phyloP scores from a whole-genome alignment of 1,284 basidiomycete genomes.

The Apiotrichum mycotoxinovorans region DNA sequence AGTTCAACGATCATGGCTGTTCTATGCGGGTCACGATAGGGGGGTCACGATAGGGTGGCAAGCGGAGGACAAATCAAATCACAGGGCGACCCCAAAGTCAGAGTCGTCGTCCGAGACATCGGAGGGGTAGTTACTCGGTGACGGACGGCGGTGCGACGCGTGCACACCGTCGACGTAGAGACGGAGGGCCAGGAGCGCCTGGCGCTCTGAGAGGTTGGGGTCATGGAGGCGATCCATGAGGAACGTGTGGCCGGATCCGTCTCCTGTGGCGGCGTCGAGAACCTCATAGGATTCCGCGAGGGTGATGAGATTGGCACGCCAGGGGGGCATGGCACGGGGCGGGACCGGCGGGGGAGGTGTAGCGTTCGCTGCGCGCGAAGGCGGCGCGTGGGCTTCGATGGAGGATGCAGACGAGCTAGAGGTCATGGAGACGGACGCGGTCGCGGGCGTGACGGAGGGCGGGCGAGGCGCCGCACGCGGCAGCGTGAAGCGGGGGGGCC shows the following conservation, averaged over 20 bases:
- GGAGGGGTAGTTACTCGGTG: not conserved
- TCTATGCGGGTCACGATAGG: too few relatives aligned
- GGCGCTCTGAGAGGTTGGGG: constrained; percentile 7
- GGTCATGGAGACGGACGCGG: not conserved
- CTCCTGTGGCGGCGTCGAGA: not conserved
- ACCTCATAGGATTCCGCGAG: constrained; percentile 5
- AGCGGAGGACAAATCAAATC: too few relatives aligned
- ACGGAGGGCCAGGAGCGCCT: constrained; percentile 12
- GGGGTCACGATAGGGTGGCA: too few relatives aligned
- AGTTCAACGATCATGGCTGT: too few relatives aligned
- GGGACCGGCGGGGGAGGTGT: not conserved
- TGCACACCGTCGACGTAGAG: constrained; percentile 13
- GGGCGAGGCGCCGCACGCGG: not conserved
- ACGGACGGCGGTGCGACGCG: not conserved
- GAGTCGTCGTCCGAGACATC: constrained; percentile 1
- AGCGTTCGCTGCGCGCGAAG: not conserved
- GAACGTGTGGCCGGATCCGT: not conserved
- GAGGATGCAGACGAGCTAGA: not conserved
- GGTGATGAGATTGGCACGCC: constrained; percentile 10
- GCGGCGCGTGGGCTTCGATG: not conserved
- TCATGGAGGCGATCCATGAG: constrained; percentile 11
- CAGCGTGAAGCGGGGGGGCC: not conserved
- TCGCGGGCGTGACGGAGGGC: not conserved
- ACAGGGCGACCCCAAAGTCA: not conserved
- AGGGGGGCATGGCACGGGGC: not conserved